Evolutionary conservation across 2,329 filamentous ascomycete genomes (phyloP).

Genomic region (Alternaria panax): DNA sequence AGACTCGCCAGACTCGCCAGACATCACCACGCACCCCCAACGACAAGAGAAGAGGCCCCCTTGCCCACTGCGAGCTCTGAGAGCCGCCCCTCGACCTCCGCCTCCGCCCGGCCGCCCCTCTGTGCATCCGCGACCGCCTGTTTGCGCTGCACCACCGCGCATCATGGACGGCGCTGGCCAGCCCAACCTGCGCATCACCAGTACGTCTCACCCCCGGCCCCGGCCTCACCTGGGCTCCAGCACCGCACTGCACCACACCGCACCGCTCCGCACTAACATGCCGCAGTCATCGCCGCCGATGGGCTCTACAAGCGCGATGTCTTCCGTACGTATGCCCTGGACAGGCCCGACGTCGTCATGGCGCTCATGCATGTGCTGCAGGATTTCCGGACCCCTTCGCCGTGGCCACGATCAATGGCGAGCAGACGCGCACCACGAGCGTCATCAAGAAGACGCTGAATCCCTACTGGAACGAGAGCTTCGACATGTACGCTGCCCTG

Average conservation of each 20-base stretch:
- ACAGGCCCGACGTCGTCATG: constrained; percentile 3
- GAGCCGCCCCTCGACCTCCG: constrained; percentile 32
- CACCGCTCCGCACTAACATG: constrained; percentile 37
- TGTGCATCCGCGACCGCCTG: neutral
- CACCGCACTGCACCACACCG: too few species aligned
- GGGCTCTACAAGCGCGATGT: constrained; percentile 99
- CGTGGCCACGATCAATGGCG: constrained; percentile 94
- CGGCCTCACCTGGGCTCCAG: constrained; percentile 4
- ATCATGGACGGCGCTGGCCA: constrained; percentile 59
- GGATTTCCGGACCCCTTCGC: constrained; percentile 98
- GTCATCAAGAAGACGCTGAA: constrained; percentile 98
- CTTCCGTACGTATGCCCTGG: constrained; percentile 74
- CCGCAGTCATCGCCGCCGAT: constrained; percentile 93
- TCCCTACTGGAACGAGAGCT: constrained; percentile 99
- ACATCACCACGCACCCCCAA: constrained; percentile 10
- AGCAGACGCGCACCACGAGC: constrained; percentile 97
- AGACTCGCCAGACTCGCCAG: constrained; percentile 12
- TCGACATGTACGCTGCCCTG: constrained; percentile 80
- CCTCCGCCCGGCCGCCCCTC: neutral
- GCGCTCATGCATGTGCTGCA: constrained; percentile 54
- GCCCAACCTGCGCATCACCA: constrained; percentile 91
- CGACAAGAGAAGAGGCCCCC: constrained; percentile 9
- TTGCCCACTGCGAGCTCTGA: constrained; percentile 39
- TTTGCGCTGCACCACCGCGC: constrained; percentile 19
- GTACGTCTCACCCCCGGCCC: constrained; percentile 61